Evolutionary conservation across 2,329 filamentous ascomycete genomes (phyloP).

Genomic region (Zelopaecilomyces penicillatus): DNA sequence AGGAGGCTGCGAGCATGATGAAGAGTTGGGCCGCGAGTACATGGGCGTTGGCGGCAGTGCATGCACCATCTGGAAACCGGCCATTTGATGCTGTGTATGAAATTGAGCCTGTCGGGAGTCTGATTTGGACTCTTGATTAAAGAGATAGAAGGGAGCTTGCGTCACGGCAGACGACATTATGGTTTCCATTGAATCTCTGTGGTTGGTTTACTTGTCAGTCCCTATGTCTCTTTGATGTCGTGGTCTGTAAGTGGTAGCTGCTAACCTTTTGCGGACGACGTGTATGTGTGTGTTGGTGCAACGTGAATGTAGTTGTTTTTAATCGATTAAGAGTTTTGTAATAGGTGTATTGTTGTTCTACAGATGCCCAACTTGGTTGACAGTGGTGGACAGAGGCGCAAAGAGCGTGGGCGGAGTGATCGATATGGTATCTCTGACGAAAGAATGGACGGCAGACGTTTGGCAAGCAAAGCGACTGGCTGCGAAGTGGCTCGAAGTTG

Average conservation of each 20-base stretch:
- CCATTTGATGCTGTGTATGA: conserved; percentile 43
- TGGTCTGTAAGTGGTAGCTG: background rate
- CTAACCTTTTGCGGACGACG: conserved; percentile 2
- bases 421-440: conserved; percentile 17
- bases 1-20: conserved; percentile 54
- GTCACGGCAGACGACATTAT: conserved; percentile 55
- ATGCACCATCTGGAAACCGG: conserved; percentile 38
- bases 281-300: background rate
- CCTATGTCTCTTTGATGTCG: background rate
- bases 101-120: conserved; percentile 70
- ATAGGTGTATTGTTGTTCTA: conserved; percentile 4
- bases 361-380: conserved; percentile 6
- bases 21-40: conserved; percentile 58
- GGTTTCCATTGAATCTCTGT: conserved; percentile 51
- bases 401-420: conserved; percentile 10
- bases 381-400: background rate
- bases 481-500: conserved; percentile 23
- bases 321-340: background rate
- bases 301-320: background rate
- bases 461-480: conserved; percentile 22
- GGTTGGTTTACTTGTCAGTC: conserved; percentile 2
- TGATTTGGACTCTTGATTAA: conserved; percentile 65
- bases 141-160: conserved; percentile 79
- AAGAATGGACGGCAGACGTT: conserved; percentile 39
- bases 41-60: conserved; percentile 54